Conservation (phyloP, 257 asterid species). For the Cynanchum wilfordii region DNA sequence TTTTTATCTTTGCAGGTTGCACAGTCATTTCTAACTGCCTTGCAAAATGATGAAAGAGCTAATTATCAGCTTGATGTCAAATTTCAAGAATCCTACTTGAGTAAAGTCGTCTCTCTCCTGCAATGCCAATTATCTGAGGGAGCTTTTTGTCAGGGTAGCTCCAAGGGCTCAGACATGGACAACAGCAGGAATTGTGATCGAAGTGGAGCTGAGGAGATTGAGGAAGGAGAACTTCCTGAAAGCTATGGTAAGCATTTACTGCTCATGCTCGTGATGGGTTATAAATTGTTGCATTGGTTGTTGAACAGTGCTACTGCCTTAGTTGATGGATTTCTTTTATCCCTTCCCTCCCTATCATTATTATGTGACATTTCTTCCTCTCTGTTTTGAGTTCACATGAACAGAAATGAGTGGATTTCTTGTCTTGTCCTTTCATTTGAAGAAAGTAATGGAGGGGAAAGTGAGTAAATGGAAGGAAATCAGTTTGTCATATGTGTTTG, state of each 20-base stretch:
- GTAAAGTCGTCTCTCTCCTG: conserved; percentile 79
- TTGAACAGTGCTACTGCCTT: not conserved
- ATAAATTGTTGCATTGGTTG: not conserved
- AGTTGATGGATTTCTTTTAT: not conserved
- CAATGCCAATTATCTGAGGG: conserved; percentile 93
- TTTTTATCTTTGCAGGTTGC: conserved; percentile 65
- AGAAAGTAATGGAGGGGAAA: not conserved
- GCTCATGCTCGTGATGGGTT: not conserved
- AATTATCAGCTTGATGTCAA: conserved; percentile 93
- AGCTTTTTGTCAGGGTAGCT: conserved; percentile 55
- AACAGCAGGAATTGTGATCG: conserved; percentile 28
- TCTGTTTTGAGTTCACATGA: not conserved
- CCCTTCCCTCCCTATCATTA: not conserved
- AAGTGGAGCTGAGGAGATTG: conserved; percentile 61
- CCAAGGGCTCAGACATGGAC: conserved; percentile 29
- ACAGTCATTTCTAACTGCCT: conserved; percentile 71
- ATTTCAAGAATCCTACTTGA: conserved; percentile 91
- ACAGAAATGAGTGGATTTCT: not conserved
- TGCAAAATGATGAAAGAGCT: conserved; percentile 96
- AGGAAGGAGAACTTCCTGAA: conserved; percentile 91
- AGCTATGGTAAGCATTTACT: conserved; percentile 55
- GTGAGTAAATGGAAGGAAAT: not conserved
- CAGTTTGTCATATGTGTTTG: not conserved
- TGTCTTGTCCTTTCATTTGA: not conserved
- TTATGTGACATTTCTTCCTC: not conserved